Base-by-base conservation (phyloP, 1,284 basidiomycete species). In the Tetrapyrgos nigripes region DNA sequence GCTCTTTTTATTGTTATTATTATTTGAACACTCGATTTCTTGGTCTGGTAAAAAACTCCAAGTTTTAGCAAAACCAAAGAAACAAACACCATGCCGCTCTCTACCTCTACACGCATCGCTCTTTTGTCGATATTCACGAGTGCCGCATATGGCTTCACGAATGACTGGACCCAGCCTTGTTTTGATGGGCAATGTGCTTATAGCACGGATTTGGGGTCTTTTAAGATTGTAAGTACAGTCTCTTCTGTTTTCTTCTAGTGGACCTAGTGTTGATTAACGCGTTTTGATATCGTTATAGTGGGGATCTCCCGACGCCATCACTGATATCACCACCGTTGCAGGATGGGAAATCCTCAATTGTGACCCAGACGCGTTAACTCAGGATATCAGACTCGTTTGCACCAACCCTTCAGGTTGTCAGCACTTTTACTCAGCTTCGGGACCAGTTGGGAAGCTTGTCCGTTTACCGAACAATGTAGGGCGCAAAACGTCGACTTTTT, bases 381-480 rank as follows among this genome's bases (percentile, higher is more conserved):
- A 65, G 44, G 45, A 60, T 48, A 60, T 65, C 40, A 55, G 62
- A 19, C 60, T 65, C 21, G 64, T 65, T 1, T 66, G 64, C 57
- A 60, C 33, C 47, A 62, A 61, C 3, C 55, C 62, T 56, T 23
- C 57, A 0, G 37, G 55, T 10, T 66, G 64, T 46, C 29, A 10
- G 13, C 62, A 66, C 33, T 50, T 66, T 3, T 66, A 62, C 50
- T 31, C 45, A 26, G 47, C 47, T n/a, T 53, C 37, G 5, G 64
- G 64, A n/a, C 60, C 64, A 0, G 62, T 64, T 5, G 57, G 63
- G 48, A 66, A 64, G 50, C 48, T 66, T 43, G 61, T 66, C 19
- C 64, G 64, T 40, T 51, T 66, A 4, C 64, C 62, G 35, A 55
- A 63, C 33, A 55, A 53, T 27, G 64, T 65, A 46, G 37, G 56